Base-by-base conservation (phyloP, 2,329 filamentous ascomycete genomes). In the Colletotrichum sp. region DNA sequence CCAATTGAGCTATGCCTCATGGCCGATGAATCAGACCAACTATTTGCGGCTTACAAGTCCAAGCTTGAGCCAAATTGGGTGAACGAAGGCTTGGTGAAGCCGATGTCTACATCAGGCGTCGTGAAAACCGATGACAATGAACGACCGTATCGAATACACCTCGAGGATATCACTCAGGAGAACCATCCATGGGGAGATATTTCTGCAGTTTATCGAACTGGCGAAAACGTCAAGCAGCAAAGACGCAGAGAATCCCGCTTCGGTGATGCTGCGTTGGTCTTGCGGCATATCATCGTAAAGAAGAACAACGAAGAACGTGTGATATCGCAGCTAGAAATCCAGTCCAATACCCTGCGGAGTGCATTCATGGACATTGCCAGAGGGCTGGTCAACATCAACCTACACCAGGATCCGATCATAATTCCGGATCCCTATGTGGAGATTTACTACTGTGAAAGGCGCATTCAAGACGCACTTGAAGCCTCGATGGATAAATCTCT, bases 401-500 rank as follows among this genome's bases (percentile, higher is more conserved):
- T 49, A 13, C 44, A 49, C 0, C 44, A 49, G 6, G n/a, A 49
- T 13, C 44, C 44, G 0, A 49, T 49, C n/a, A 49, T 49, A 4
- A 49, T 49, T 9, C 44, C 10, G 1, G n/a, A 21, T 12, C 44
- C 44, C n/a, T 49, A 52, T 0, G 44, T 52, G 10, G 44, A 52
- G 44, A 52, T 52, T 7, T 52, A 21, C 2, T 1, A 52, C 4
- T 52, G 44, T 1, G 2, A 52, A 52, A 13, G 6, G 6, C 44
- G 44, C 0, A 52, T 52, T 7, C n/a, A 52, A 7, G n/a, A 49
- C 0, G n/a, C 44, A 2, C 0, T 49, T 10, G n/a, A 49, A 1
- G 3, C 18, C 6, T n/a, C 9, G 1, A 21, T 1, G 4, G 6
- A 49, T 9, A 8, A 49, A 49, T 49, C 18, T 52, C n/a, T 52